Conservation (phyloP, 257 asterid genomes). For the Apocynum venetum region DNA sequence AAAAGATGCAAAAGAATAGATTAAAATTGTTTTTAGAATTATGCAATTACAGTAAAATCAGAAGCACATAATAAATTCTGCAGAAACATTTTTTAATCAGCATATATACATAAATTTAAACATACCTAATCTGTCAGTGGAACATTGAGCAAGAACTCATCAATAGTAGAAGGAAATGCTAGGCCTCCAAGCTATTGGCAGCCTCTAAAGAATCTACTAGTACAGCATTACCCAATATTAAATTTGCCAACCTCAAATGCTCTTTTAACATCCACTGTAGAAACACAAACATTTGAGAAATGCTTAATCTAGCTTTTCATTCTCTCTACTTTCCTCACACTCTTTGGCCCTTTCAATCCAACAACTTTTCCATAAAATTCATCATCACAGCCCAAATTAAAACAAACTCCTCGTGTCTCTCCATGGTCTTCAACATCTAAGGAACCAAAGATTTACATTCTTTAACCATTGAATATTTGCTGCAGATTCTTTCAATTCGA, state of each 20-base stretch:
- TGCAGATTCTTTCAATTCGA: not conserved
- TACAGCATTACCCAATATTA: constrained; percentile 55
- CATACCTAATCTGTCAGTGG: constrained; percentile 35
- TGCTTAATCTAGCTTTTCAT: constrained; percentile 54
- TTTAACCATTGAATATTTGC: constrained; percentile 16
- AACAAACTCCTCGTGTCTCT: constrained; percentile 11
- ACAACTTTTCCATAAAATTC: constrained; percentile 44
- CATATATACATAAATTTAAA: not conserved
- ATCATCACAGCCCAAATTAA: constrained; percentile 36
- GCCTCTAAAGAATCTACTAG: constrained; percentile 24
- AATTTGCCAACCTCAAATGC: constrained; percentile 54
- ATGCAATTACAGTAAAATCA: not conserved
- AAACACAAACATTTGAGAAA: constrained; percentile 24
- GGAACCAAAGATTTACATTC: constrained; percentile 45
- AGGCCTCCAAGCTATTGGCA: constrained; percentile 38
- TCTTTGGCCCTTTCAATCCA: constrained; percentile 55
- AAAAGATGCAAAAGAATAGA: not conserved
- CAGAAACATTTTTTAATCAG: not conserved
- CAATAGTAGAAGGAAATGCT: constrained; percentile 45
- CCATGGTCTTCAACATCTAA: constrained; percentile 21
- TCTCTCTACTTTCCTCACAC: constrained; percentile 39
- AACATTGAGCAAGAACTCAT: constrained; percentile 55
- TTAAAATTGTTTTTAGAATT: not conserved
- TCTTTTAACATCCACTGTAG: constrained; percentile 28
- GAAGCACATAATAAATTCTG: not conserved